These are phyloP conservation scores for Aspergillus spinulosporus DNA, from an alignment of 2,329 filamentous ascomycete species.

Conservation along the genomic window DNA sequence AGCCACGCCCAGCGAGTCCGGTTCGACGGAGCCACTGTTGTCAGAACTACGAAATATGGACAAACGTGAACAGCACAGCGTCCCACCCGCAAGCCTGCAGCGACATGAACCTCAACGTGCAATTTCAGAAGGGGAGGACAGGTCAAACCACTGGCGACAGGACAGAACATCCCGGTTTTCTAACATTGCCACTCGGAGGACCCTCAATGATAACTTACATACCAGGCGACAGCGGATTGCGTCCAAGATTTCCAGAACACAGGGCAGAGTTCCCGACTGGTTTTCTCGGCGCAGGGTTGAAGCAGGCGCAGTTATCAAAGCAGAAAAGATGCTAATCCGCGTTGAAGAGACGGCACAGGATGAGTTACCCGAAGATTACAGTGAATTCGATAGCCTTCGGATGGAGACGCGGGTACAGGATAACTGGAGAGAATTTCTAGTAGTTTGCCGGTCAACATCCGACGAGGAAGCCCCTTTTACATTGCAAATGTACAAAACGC, in stretches of 20 bases:
- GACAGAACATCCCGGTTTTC: constrained; percentile 24
- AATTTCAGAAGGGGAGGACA: constrained; percentile 23
- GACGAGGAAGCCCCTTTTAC: constrained; percentile 57
- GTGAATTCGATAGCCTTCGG: constrained; percentile 62
- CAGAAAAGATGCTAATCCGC: constrained; percentile 67
- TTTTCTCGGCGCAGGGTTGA: constrained; percentile 42
- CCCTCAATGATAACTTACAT: constrained; percentile 46
- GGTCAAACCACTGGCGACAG: constrained; percentile 17
- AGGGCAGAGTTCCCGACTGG: constrained; percentile 36
- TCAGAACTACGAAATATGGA: constrained; percentile 23
- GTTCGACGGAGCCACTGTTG: constrained; percentile 38
- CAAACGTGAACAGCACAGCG: constrained; percentile 22
- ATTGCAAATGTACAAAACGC: constrained; percentile 62
- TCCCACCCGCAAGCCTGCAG: constrained; percentile 28
- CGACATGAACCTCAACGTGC: constrained; percentile 37
- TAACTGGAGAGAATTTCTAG: constrained; percentile 66
- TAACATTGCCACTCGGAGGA: constrained; percentile 42
- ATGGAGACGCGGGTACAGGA: constrained; percentile 60
- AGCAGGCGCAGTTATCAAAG: constrained; percentile 65
- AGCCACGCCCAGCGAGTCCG: constrained; percentile 31
- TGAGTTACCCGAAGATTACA: constrained; percentile 60
- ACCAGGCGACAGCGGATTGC: constrained; percentile 44
- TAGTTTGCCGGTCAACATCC: constrained; percentile 61
- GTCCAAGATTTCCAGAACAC: constrained; percentile 39
- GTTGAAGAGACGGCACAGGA: constrained; percentile 56